These are phyloP conservation scores for Arctostaphylos glauca DNA, from an alignment of 148 eudicot species.

Conservation along the genomic window DNA sequence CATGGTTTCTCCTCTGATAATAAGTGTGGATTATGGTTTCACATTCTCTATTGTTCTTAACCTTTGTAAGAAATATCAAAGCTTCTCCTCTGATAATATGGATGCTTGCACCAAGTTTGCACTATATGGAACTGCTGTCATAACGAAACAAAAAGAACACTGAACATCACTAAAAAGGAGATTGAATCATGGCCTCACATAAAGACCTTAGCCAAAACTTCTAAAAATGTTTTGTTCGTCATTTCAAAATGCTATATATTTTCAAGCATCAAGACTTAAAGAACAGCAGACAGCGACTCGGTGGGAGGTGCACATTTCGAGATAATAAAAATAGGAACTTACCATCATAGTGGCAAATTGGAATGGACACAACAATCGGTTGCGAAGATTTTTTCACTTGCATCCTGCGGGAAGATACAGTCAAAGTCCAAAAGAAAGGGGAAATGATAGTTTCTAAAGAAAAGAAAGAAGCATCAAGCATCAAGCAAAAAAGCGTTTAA, in stretches of 20 bases:
- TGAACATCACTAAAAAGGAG: neutral
- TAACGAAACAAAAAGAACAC: no score
- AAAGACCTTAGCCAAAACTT: neutral
- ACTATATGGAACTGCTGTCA: no score
- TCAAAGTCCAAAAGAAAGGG: neutral
- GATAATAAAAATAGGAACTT: conserved; percentile 20
- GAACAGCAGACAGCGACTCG: neutral
- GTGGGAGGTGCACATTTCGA: neutral
- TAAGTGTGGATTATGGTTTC: no score
- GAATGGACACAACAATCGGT: conserved; percentile 72
- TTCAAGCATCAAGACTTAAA: conserved; percentile 9
- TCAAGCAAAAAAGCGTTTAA: neutral
- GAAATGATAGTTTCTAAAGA: neutral
- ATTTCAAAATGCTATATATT: neutral
- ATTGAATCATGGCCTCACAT: neutral
- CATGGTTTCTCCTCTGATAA: no score
- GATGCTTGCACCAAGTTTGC: neutral
- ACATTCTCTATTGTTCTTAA: neutral
- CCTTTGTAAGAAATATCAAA: neutral
- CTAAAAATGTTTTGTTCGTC: neutral
- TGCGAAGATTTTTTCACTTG: conserved; percentile 68
- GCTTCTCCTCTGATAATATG: neutral
- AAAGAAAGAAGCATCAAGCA: neutral
- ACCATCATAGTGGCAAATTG: conserved; percentile 76
- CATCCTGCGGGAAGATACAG: conserved; percentile 54